A percentile compares a stretch with the other conserved stretches of the same genome.
Conservation (phyloP, 495 filamentous ascomycete genomes). For the Rhypophila decipiens region DNA sequence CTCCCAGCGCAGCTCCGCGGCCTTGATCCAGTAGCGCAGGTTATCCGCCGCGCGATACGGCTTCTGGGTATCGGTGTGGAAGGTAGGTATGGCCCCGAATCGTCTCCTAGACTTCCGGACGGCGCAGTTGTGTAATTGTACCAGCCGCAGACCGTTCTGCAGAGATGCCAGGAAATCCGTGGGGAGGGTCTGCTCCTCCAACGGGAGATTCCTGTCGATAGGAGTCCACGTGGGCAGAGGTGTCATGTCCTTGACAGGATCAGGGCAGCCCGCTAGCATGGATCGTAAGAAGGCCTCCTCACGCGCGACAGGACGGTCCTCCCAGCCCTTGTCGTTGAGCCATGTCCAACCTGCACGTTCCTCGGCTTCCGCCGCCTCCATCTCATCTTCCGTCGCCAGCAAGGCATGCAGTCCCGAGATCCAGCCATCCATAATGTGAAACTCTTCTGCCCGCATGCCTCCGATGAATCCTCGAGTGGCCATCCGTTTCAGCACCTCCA, state of each 20-base stretch:
- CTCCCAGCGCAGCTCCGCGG: slow-evolving; percentile 91
- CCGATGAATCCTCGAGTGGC: slow-evolving; percentile 81
- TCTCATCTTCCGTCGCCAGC: slow-evolving; percentile 63
- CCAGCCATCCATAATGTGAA: slow-evolving; percentile 66
- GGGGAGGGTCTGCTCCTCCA: slow-evolving; percentile 40
- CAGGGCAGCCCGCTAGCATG: slow-evolving; percentile 38
- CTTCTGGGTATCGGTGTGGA: slow-evolving; percentile 84
- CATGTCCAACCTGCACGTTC: slow-evolving; percentile 73
- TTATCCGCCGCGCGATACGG: slow-evolving; percentile 94
- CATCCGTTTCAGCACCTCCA: slow-evolving; percentile 88
- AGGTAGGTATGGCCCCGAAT: slow-evolving; percentile 86
- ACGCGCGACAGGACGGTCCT: slow-evolving; percentile 64
- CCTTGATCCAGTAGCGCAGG: slow-evolving; percentile 91
- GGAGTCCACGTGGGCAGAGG: slow-evolving; percentile 66
- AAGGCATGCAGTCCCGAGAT: slow-evolving; percentile 68
- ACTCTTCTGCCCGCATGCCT: slow-evolving; percentile 71
- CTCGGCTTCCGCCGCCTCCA: slow-evolving; percentile 65
- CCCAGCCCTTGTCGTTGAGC: slow-evolving; percentile 70
- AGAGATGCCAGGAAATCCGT: slow-evolving; percentile 70
- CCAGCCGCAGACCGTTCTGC: slow-evolving; percentile 71
- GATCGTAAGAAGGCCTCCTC: slow-evolving; percentile 77
- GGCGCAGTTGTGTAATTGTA: slow-evolving; percentile 82
- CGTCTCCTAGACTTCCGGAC: slow-evolving; percentile 75
- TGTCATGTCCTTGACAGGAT: slow-evolving; percentile 26
- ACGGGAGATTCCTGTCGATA: slow-evolving; percentile 31